A percentile compares a stretch with the other conserved stretches of the same genome.
phyloP scores from a whole-genome alignment of 805 yeast genomes.

The Ogataea glucozyma region DNA sequence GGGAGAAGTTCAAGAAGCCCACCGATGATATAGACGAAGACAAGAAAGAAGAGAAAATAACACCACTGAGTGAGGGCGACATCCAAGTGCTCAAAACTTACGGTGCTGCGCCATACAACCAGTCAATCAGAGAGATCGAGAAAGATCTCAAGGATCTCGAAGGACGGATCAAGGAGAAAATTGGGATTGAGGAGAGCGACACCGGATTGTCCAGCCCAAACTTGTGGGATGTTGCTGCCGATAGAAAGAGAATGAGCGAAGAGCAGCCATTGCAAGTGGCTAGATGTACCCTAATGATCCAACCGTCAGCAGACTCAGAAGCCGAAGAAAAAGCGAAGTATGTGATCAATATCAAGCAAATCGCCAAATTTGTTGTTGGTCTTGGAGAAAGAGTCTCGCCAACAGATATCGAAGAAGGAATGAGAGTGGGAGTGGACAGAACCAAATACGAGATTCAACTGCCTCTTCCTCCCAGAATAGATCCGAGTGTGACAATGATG shows the following conservation, averaged over 20 bases:
- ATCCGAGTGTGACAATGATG: constrained; percentile 99
- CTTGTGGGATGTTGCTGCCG: constrained; percentile 97
- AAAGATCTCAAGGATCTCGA: constrained; percentile 85
- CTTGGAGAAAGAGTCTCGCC: constrained; percentile 97
- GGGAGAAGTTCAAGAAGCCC: constrained; percentile 97
- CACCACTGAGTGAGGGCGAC: constrained; percentile 92
- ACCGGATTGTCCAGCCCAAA: constrained; percentile 98
- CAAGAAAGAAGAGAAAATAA: constrained; percentile 67
- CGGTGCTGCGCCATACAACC: constrained; percentile 96
- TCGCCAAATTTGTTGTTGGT: constrained; percentile 96
- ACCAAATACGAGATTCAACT: constrained; percentile 95
- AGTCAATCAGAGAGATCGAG: constrained; percentile 76
- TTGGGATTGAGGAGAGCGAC: constrained; percentile 92
- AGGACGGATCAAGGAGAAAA: constrained; percentile 86
- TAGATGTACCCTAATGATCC: constrained; percentile 95
- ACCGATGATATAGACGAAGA: constrained; percentile 58
- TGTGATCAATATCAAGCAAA: constrained; percentile 95
- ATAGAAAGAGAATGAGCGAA: constrained; percentile 85
- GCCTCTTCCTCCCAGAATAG: constrained; percentile 97
- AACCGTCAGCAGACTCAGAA: constrained; percentile 45
- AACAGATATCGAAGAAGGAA: constrained; percentile 98
- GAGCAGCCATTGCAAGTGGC: constrained; percentile 98
- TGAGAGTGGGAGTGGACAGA: constrained; percentile 99
- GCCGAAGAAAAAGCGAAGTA: constrained; percentile 83
- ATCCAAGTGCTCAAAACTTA: constrained; percentile 96